phyloP scores from a whole-genome alignment of 495 filamentous ascomycete genomes.

The Aspergillus funiculosus region DNA sequence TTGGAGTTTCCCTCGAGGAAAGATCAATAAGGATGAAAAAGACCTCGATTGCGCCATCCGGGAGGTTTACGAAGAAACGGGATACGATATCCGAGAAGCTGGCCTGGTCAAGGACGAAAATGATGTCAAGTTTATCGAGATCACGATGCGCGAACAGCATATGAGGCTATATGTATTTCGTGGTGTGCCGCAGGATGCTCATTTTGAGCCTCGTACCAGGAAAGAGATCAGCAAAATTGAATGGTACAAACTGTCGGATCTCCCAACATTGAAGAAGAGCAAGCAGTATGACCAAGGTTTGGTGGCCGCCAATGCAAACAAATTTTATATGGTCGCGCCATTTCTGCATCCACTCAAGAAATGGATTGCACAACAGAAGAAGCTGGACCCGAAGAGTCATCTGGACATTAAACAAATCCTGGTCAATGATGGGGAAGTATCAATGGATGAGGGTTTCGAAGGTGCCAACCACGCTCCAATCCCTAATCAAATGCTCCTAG shows the following conservation, averaged over 20 bases:
- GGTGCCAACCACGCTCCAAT: slow-evolving; percentile 13
- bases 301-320: slow-evolving; percentile 62
- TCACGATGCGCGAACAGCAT: slow-evolving; percentile 87
- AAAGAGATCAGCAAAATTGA: slow-evolving; percentile 96
- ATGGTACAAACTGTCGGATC: slow-evolving; percentile 84
- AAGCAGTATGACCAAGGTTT: slow-evolving; percentile 51
- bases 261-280: slow-evolving; percentile 72
- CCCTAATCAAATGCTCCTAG: slow-evolving; percentile 14
- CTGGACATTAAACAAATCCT: slow-evolving; percentile 13
- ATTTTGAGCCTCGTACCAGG: slow-evolving; percentile 82
- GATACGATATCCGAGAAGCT: slow-evolving; percentile 69
- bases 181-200: slow-evolving; percentile 73
- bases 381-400: slow-evolving; percentile 47
- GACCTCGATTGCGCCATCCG: slow-evolving; percentile 88
- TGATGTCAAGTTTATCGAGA: slow-evolving; percentile 71
- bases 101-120: slow-evolving; percentile 63
- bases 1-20: slow-evolving; percentile 95
- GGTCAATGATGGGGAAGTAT: slow-evolving; percentile 31
- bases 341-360: slow-evolving; percentile 81
- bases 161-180: slow-evolving; percentile 87
- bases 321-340: slow-evolving; percentile 96
- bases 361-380: slow-evolving; percentile 83
- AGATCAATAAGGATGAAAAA: slow-evolving; percentile 94
- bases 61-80: slow-evolving; percentile 94
- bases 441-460: slow-evolving; percentile 32